Conservation (phyloP, 345 rosid species). For the Salix dunnii region DNA sequence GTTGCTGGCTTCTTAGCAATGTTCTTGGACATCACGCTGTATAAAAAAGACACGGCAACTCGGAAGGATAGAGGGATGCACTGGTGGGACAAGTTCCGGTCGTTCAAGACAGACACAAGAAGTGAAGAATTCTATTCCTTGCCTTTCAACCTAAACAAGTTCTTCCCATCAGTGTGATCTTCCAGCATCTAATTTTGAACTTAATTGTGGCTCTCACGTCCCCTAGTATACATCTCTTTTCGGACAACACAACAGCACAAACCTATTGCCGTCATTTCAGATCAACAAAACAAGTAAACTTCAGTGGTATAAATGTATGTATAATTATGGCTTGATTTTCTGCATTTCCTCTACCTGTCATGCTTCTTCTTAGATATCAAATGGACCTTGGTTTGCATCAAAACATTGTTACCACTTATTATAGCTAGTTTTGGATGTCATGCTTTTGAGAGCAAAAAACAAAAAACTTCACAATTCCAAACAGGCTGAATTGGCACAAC, state of each 20-base stretch:
- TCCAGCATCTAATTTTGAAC: constrained; percentile 2
- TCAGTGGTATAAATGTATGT: neutral
- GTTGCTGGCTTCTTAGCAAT: constrained; percentile 73
- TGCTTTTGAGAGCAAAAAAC: neutral
- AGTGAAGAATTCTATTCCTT: constrained; percentile 91
- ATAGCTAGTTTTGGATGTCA: neutral
- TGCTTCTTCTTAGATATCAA: constrained; percentile 6
- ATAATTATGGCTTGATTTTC: neutral
- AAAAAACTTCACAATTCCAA: neutral
- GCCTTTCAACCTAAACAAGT: constrained; percentile 94
- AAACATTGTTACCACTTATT: neutral
- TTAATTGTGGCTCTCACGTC: neutral
- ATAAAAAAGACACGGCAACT: constrained; percentile 48
- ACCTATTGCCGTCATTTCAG: constrained; percentile 1
- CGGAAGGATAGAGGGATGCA: constrained; percentile 81
- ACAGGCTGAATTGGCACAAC: neutral
- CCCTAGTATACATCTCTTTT: neutral
- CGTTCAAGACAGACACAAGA: constrained; percentile 82
- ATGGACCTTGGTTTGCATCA: neutral
- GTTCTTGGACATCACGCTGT: constrained; percentile 64
- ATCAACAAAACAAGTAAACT: constrained; percentile 9
- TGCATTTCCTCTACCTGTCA: neutral
- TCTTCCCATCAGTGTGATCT: constrained; percentile 79
- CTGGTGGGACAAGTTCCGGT: constrained; percentile 88
- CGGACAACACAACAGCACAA: neutral